A percentile compares a stretch with the other conserved stretches of the same genome.
Conservation (phyloP, 805 yeast genomes). For the Ogataea methylovora region DNA sequence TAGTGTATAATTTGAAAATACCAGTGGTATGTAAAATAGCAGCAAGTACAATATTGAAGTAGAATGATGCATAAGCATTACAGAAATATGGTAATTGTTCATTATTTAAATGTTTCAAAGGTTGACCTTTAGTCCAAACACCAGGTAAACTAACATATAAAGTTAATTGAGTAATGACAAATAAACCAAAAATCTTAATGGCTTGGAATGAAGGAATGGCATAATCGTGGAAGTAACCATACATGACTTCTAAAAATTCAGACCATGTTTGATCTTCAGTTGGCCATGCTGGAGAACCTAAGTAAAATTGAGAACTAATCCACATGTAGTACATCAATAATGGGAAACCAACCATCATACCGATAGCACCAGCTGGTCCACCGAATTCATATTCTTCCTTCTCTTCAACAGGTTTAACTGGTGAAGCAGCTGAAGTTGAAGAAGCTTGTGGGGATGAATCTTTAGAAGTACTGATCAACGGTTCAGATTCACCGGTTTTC, state of each 20-base stretch:
- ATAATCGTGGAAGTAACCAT: conserved; percentile 36
- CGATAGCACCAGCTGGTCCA: conserved; percentile 81
- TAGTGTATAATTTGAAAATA: conserved; percentile 62
- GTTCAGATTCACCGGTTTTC: too few relatives aligned
- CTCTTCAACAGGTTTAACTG: neutral
- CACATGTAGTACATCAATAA: conserved; percentile 94
- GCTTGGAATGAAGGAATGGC: conserved; percentile 56
- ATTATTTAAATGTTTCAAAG: conserved; percentile 71
- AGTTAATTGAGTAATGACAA: conserved; percentile 58
- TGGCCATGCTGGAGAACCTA: conserved; percentile 70
- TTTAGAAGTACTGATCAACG: too few relatives aligned
- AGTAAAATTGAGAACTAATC: conserved; percentile 78
- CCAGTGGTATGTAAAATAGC: conserved; percentile 66
- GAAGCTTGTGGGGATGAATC: neutral
- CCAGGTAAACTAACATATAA: conserved; percentile 88
- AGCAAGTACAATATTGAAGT: conserved; percentile 53
- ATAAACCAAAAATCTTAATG: conserved; percentile 65
- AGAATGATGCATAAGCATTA: conserved; percentile 84
- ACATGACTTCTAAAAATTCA: conserved; percentile 39
- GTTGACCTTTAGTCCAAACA: conserved; percentile 91
- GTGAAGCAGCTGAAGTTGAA: neutral
- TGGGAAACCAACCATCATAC: conserved; percentile 93
- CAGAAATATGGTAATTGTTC: conserved; percentile 87
- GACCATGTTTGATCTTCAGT: conserved; percentile 43
- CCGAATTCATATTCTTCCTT: conserved; percentile 77